Evolutionary conservation across 169 alveolate genomes (phyloP), one percentile per base, ranked within the genome.

Genomic region (Cryptosporidium baileyi): DNA sequence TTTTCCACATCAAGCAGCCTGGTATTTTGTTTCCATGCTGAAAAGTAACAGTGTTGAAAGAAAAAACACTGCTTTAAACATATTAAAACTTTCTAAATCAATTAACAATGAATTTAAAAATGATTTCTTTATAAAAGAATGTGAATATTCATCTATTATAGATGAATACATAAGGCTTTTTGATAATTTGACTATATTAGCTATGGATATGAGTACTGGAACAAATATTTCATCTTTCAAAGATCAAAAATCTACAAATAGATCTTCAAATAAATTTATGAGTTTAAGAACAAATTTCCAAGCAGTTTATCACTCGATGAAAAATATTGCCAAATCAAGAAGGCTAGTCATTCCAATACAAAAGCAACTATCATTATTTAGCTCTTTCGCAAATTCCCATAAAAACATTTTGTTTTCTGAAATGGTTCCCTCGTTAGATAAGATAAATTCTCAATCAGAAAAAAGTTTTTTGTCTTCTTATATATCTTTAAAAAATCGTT

Each of bases 1-100:
- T 11, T 45, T 82, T 40, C 93, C 93, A 47, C 88, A 79, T 19
- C 94, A 88, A 80, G 82, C 93, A 30, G 82, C 89, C 17, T 90
- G 93, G 93, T 79, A 63, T 22, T 89, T 90, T 36, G 88, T 90
- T 47, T 81, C 90, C 49, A 82, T 89, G 82, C 59, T 62, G 19
- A 74, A 74, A 38, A 74, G 85, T 19, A 74, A 74, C 54, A 38
- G 85, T 40, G 30, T 54, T 9, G 89, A 80, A 6, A 28, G 80
- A 9, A 63, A 63, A 52, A 49, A 19, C n/a, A 63, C 89, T 5
- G 82, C 89, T 9, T 40, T 74, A 22, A 13, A 41, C 22, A 90
- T 90, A 13, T 67, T 90, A 49, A 82, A 90, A 44, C 60, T 89
- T 24, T 63, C 80, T 28, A 54, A 74, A n/a, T 22, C 57, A 8